Conservation (phyloP, 2,329 filamentous ascomycete species). For the Fusarium secorum region DNA sequence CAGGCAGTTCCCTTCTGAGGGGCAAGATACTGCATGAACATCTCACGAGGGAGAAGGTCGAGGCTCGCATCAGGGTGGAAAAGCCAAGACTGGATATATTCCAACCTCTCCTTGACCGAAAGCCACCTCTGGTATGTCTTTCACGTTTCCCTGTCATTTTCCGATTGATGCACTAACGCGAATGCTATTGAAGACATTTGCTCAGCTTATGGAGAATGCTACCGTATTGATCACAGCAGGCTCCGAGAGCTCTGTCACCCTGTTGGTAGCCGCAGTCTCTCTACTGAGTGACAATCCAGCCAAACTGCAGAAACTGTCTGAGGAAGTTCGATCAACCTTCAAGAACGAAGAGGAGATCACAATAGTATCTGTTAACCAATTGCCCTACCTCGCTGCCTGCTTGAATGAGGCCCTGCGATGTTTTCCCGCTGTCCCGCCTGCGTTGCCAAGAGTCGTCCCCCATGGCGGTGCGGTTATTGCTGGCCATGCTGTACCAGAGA, state of each 20-base stretch:
- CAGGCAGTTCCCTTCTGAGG: background rate
- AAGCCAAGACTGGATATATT: background rate
- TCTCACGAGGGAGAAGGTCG: background rate
- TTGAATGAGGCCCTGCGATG: background rate
- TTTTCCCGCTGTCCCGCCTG: background rate
- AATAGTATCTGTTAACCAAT: background rate
- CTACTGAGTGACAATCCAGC: background rate
- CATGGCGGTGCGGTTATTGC: background rate
- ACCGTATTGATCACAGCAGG: background rate
- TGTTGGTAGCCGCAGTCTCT: background rate
- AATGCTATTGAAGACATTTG: background rate
- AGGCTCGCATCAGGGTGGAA: background rate
- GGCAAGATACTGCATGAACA: background rate
- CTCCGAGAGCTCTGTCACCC: background rate
- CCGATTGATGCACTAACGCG: rapidly evolving
- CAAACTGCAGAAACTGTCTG: background rate
- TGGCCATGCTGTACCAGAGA: background rate
- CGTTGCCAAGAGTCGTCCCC: background rate
- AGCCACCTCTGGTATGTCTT: background rate
- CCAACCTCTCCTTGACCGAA: background rate
- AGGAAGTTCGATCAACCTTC: background rate
- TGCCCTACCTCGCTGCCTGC: background rate
- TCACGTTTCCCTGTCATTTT: rapidly evolving
- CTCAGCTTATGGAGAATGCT: background rate
- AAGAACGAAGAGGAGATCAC: background rate